Evolutionary conservation across 768 basidiomycete genomes (phyloP).

Genomic region (Cyclocybe aegerita): DNA sequence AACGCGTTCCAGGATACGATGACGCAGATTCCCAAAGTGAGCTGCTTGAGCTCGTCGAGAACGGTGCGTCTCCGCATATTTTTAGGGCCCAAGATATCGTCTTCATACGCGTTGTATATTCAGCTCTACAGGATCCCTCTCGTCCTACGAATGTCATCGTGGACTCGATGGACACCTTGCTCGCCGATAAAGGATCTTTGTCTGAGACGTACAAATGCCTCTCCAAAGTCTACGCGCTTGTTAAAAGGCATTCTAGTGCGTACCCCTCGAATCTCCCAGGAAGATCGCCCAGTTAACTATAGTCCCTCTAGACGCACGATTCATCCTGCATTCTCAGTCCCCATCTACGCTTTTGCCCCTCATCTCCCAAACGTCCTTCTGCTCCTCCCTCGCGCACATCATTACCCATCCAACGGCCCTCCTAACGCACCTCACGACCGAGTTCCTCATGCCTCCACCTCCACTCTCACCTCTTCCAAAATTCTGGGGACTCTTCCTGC

Average conservation of each 20-base stretch:
- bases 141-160: conserved; percentile 63
- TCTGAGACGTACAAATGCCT: conserved; percentile 55
- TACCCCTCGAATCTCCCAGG: not conserved
- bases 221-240: conserved; percentile 39
- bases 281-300: not conserved
- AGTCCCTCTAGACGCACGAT: conserved; percentile 33
- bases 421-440: conserved; percentile 63
- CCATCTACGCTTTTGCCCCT: conserved; percentile 51
- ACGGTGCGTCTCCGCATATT: conserved; percentile 27
- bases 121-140: conserved; percentile 32
- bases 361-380: conserved; percentile 63
- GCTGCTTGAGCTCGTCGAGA: conserved; percentile 41
- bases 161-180: conserved; percentile 71
- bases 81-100: not conserved
- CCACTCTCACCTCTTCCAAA: conserved; percentile 59
- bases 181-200: conserved; percentile 54
- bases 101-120: conserved; percentile 1
- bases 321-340: conserved; percentile 57
- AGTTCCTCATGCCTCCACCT: conserved; percentile 73
- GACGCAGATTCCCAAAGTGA: conserved; percentile 26
- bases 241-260: conserved; percentile 53
- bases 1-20: conserved; percentile 23
- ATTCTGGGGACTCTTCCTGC: conserved; percentile 80
- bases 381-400: conserved; percentile 60
- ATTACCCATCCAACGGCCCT: conserved; percentile 71